Base-by-base conservation (phyloP, 2,329 filamentous ascomycete species). In the Penicillium sp. region DNA sequence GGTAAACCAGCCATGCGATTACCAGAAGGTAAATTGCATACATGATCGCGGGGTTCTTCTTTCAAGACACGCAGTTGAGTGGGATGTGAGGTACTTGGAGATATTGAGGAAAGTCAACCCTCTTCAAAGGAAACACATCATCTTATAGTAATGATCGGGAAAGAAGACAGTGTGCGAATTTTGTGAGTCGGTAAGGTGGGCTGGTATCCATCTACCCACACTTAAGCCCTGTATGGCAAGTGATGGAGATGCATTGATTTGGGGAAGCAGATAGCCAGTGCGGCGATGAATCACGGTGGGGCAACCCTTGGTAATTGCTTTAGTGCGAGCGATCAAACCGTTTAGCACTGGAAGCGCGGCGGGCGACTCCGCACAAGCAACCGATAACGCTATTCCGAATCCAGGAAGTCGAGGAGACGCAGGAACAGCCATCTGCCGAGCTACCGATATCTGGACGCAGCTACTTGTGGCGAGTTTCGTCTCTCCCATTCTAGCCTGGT, bases 361-460 rank as follows among this genome's bases (percentile, higher is more conserved):
- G 26, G 26, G 26, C 5, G 24, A 48, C 45, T 48, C 33, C 45
- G 45, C 45, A 48, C 31, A 16, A 45, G 10, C 10, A 28, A n/a
- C 29, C 33, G 50, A 47, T 52, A 52, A 34, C 50, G 19, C 50
- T 52, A 52, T 16, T 21, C 50, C 50, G 26, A 47, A 42, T 48
- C 18, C 34, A 31, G 50, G 34, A 55, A 55, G 52, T 51, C 52
- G 42, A 55, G 48, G 52, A 51, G 48, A 51, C 31, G 52, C 29
- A 44, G 36, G 37, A 47, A 28, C 44, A 21, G 10, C 13, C 34
- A 45, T 31, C 24, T 45, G 26, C 26, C 42, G 26, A 33, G 9
- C 42, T 45, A 28, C 23, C 23, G 39, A 28, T 43, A 39, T 39
- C 19, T 39, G 19, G 18, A 39, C 36, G 8, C 19, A 16, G 14